Evolutionary conservation across 257 asterid genomes (phyloP).

Genomic region (Ocimum tenuiflorum): DNA sequence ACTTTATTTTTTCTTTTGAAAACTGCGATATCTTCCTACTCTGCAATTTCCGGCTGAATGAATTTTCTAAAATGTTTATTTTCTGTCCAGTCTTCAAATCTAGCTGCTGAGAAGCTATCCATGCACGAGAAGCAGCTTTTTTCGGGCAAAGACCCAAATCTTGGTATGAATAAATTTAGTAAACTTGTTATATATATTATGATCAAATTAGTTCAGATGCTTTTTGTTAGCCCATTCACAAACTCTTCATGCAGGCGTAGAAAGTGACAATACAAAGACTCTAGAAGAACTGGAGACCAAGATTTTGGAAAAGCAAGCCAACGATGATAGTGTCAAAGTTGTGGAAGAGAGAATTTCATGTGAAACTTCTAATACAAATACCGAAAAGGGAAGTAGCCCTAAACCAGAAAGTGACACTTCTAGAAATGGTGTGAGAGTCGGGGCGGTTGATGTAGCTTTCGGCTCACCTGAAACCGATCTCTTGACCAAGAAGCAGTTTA

Average conservation of each 20-base stretch:
- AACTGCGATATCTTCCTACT: not conserved
- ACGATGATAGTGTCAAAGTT: not conserved
- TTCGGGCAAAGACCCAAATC: slow-evolving; percentile 19
- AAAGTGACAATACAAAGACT: slow-evolving; percentile 13
- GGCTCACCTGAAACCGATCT: slow-evolving; percentile 6
- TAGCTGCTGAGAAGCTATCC: slow-evolving; percentile 23
- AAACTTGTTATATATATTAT: not conserved
- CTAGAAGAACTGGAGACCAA: slow-evolving; percentile 20
- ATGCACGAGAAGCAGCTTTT: slow-evolving; percentile 16
- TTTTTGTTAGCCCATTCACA: not conserved
- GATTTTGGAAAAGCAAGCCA: slow-evolving; percentile 12
- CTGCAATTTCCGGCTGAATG: not conserved
- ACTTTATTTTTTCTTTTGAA: not conserved
- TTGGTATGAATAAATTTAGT: slow-evolving; percentile 22
- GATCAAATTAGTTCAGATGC: not conserved
- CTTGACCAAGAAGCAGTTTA: slow-evolving; percentile 19
- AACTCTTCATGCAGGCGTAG: slow-evolving; percentile 27
- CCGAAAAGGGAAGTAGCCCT: not conserved
- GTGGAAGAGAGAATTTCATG: not conserved
- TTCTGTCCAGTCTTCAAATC: slow-evolving; percentile 34
- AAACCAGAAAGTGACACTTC: slow-evolving; percentile 10
- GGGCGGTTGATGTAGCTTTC: not conserved
- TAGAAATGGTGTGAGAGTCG: not conserved
- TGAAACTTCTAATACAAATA: slow-evolving; percentile 13
- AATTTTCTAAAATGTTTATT: slow-evolving; percentile 19